Base-by-base conservation (phyloP, 2,329 filamentous ascomycete species). In the Aciculosporium take region DNA sequence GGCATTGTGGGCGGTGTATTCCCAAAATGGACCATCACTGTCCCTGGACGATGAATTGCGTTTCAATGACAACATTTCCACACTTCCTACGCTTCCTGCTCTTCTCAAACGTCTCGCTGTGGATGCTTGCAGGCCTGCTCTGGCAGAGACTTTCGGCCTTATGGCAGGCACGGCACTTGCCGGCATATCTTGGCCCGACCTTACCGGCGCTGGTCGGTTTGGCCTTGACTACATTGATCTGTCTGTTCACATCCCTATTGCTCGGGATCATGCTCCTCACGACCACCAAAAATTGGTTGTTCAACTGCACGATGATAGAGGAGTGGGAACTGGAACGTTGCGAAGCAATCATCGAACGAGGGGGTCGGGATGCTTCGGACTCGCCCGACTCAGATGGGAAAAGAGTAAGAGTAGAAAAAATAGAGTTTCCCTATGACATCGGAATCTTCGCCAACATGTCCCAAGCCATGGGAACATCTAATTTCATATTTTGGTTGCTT, bases 21-120 rank as follows among this genome's bases (percentile, higher is more conserved):
- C 80, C 81, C 29, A 81, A 77, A 61, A 88, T 88, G 83, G 83
- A 88, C 62, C 82, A 87, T 62, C 84, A 93, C 63, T 91, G 84
- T 55, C 83, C 84, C 3, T 91, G 84, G 84, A 89, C 83, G 3
- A 67, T 64, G 46, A 89, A 88, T 61, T 93, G 85, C 64, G 82
- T 91, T 40, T 87, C 82, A 10, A 74, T 87, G 58, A 79, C 78
- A 45, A 88, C 82, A 1, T 84, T 87, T 52, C 84, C 85, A 7
- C 80, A 89, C 62, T 91, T 91, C 60, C 48, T 87, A 36, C 82
- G 84, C 51, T 89, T 91, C 63, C 67, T 91, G 33, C 56, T 76
- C 47, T 88, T 77, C 56, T 69, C 81, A 21, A 81, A 81, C 52
- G 45, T 71, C 12, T 67, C 80, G 2, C 76, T 85, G 49, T 78